Conservation (phyloP, 2,329 filamentous ascomycete genomes). For the Hypoxylon rubiginosum region DNA sequence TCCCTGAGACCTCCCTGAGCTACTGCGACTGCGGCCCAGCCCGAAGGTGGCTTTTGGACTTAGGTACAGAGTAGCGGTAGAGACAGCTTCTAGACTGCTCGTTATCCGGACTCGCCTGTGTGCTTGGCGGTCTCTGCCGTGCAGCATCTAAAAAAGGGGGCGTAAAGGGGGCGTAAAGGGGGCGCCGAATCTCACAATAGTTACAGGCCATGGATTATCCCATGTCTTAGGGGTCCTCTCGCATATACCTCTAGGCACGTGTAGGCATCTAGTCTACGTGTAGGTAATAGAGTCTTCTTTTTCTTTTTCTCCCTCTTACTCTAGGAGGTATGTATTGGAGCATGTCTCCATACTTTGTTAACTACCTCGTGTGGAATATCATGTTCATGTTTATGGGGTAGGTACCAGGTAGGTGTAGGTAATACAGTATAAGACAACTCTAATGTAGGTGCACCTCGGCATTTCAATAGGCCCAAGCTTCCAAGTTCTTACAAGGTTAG, state of each 20-base stretch:
- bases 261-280: not conserved
- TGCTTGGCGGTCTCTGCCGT: conserved; percentile 1
- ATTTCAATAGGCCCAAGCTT: conserved; percentile 25
- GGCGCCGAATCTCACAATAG: not conserved
- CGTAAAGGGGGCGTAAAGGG: not conserved
- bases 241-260: not conserved
- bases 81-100: not conserved
- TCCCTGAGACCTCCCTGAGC: too few relatives aligned
- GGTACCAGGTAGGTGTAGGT: not conserved
- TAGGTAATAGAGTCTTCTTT: not conserved
- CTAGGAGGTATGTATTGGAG: not conserved
- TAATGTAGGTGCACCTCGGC: conserved; percentile 20
- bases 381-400: not conserved
- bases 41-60: not conserved
- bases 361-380: too few relatives aligned
- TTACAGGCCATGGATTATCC: not conserved
- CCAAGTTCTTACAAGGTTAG: too few relatives aligned
- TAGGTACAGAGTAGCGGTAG: conserved; percentile 4
- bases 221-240: not conserved
- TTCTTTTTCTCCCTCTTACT: not conserved
- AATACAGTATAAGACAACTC: not conserved
- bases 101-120: not conserved
- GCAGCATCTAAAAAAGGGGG: not conserved
- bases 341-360: not conserved
- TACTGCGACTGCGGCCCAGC: not conserved